phyloP scores from a whole-genome alignment of 805 yeast species.

The Cyberlindnera mycetangii region DNA sequence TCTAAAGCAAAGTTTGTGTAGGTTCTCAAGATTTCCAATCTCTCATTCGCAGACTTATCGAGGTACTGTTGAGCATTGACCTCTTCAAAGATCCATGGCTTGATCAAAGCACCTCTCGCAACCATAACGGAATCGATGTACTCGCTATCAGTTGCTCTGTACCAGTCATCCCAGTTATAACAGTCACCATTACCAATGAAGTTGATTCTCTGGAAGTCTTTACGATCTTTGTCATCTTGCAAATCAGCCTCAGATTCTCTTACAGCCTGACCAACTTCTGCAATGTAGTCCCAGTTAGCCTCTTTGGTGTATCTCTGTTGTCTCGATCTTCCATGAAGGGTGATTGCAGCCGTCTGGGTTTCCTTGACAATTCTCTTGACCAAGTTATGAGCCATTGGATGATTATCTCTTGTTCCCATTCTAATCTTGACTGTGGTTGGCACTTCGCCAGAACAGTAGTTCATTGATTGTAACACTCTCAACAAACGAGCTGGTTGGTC shows the following conservation, averaged over 20 bases:
- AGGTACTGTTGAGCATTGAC: constrained; percentile 83
- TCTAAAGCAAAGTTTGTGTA: constrained; percentile 81
- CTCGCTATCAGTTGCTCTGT: constrained; percentile 57
- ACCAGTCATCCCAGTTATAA: constrained; percentile 85
- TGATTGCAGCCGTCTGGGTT: constrained; percentile 84
- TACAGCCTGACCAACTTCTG: constrained; percentile 66
- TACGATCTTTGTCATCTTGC: constrained; percentile 58
- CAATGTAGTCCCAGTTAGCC: constrained; percentile 92
- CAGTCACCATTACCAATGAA: constrained; percentile 95
- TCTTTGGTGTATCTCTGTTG: constrained; percentile 90
- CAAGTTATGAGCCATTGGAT: constrained; percentile 82
- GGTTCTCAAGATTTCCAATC: constrained; percentile 68
- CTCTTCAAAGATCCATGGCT: constrained; percentile 99
- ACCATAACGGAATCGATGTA: constrained; percentile 94
- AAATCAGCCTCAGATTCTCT: constrained; percentile 51
- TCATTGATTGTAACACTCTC: constrained; percentile 84
- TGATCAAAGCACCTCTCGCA: constrained; percentile 95
- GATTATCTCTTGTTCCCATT: constrained; percentile 82
- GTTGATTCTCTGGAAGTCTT: constrained; percentile 63
- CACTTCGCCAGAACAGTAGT: constrained; percentile 79
- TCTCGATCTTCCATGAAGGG: constrained; percentile 94
- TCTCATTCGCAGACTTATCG: constrained; percentile 87
- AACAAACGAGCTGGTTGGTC: constrained; percentile 83
- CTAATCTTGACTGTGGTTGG: constrained; percentile 92
- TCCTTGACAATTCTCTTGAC: constrained; percentile 71